phyloP scores from a whole-genome alignment of 306 rosid species.

The Canavalia gladiata region DNA sequence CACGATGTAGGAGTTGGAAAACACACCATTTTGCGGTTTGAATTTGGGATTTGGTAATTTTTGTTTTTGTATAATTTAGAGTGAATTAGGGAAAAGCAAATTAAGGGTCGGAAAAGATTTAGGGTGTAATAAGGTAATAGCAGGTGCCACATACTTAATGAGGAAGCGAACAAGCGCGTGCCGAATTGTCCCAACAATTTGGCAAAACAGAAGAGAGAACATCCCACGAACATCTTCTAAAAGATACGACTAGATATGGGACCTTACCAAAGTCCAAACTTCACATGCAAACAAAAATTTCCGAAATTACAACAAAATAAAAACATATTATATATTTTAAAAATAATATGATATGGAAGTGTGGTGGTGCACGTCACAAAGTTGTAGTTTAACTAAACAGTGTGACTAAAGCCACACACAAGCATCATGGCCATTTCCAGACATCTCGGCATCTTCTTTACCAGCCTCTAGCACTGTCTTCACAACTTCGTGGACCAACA shows the following conservation, averaged over 20 bases:
- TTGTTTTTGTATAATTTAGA: background rate
- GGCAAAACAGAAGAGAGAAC: background rate
- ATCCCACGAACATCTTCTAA: conserved; percentile 41
- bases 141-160: conserved; percentile 49
- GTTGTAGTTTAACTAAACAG: conserved; percentile 35
- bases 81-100: conserved; percentile 41
- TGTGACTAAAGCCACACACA: conserved; percentile 49
- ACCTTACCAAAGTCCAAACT: conserved; percentile 36
- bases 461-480: conserved; percentile 28
- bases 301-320: conserved; percentile 21
- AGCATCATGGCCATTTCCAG: conserved; percentile 44
- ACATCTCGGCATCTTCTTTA: conserved; percentile 17
- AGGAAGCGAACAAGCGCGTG: conserved; percentile 43
- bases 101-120: conserved; percentile 26
- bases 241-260: conserved; percentile 46
- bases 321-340: conserved; percentile 1
- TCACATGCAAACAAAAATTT: conserved; percentile 40
- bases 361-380: conserved; percentile 53
- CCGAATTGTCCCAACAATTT: conserved; percentile 35
- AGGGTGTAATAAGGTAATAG: background rate
- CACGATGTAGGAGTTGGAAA: background rate
- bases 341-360: conserved; percentile 12
- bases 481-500: conserved; percentile 59
- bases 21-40: conserved; percentile 13
- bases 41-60: background rate